A percentile compares a stretch with the other conserved stretches of the same genome.
Conservation (phyloP, 495 filamentous ascomycete species). For the Bacidia rubella region DNA sequence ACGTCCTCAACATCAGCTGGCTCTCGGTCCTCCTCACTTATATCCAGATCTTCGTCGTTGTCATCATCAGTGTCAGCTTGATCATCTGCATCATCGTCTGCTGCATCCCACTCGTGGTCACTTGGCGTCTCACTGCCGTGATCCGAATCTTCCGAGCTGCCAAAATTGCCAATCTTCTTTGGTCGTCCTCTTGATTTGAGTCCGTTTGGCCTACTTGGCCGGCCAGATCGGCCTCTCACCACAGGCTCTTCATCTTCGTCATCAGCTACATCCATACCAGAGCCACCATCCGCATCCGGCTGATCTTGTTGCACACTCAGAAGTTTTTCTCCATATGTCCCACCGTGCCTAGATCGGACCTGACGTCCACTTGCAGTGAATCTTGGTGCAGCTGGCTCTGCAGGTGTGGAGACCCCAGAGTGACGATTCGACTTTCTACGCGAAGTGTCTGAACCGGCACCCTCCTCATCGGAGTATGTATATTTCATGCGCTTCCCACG, state of each 20-base stretch:
- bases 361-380: slow-evolving; percentile 86
- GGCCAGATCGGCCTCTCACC: slow-evolving; percentile 9
- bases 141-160: slow-evolving; percentile 46
- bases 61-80: slow-evolving; percentile 39
- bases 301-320: slow-evolving; percentile 39
- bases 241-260: slow-evolving; percentile 47
- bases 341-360: slow-evolving; percentile 57
- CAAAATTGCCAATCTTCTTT: slow-evolving; percentile 16
- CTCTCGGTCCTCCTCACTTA: slow-evolving; percentile 21
- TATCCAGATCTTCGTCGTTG: slow-evolving; percentile 32
- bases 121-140: slow-evolving; percentile 42
- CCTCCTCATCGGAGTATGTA: slow-evolving; percentile 85
- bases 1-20: slow-evolving; percentile 21
- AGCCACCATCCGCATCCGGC: slow-evolving; percentile 14
- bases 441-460: slow-evolving; percentile 58
- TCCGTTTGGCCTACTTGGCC: slow-evolving; percentile 3
- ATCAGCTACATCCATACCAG: slow-evolving; percentile 40
- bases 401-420: slow-evolving; percentile 56
- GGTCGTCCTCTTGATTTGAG: neutral
- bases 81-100: slow-evolving; percentile 41
- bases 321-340: slow-evolving; percentile 64
- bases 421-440: slow-evolving; percentile 62
- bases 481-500: slow-evolving; percentile 92
- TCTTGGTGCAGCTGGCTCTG: slow-evolving; percentile 56
- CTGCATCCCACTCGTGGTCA: slow-evolving; percentile 38